Percentiles rank a stretch among this genome's conserved stretches.
phyloP scores from a whole-genome alignment of 2,329 filamentous ascomycete species.

The Aspergillus carbonarius region DNA sequence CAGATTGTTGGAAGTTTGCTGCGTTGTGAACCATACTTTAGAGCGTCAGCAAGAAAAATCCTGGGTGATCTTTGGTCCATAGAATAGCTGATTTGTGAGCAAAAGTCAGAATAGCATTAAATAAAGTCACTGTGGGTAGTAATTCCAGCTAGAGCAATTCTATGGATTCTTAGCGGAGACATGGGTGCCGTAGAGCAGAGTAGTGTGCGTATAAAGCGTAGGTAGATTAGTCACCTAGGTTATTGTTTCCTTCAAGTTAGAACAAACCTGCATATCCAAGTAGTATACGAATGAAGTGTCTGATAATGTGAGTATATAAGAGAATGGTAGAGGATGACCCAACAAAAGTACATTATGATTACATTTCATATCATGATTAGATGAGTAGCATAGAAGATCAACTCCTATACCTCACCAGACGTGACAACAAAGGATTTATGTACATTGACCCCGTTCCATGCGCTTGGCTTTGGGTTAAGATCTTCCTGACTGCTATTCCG shows the following conservation, averaged over 20 bases:
- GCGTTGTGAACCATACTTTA: neutral
- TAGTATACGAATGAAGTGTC: neutral
- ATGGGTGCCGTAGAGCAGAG: no score
- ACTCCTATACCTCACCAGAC: conserved; percentile 21
- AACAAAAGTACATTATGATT: neutral
- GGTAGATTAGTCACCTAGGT: neutral
- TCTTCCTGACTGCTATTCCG: conserved; percentile 35
- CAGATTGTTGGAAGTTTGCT: neutral
- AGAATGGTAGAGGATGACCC: neutral
- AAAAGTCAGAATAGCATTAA: no score
- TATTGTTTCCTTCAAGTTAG: neutral
- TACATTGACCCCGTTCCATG: conserved; percentile 32
- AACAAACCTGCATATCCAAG: no score
- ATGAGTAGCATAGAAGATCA: neutral
- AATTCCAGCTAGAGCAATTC: no score
- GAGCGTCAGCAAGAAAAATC: neutral
- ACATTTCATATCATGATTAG: neutral
- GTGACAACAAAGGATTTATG: conserved; percentile 37
- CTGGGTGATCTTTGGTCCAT: neutral
- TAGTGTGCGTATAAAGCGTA: no score
- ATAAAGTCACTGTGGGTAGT: no score
- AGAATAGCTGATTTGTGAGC: neutral
- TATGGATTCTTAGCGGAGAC: no score
- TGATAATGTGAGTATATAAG: neutral
- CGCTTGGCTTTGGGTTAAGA: conserved; percentile 27